These are phyloP conservation scores for Powellomyces hirtus DNA, from an alignment of 192 early-diverging fungal genomes.

Conservation along the genomic window DNA sequence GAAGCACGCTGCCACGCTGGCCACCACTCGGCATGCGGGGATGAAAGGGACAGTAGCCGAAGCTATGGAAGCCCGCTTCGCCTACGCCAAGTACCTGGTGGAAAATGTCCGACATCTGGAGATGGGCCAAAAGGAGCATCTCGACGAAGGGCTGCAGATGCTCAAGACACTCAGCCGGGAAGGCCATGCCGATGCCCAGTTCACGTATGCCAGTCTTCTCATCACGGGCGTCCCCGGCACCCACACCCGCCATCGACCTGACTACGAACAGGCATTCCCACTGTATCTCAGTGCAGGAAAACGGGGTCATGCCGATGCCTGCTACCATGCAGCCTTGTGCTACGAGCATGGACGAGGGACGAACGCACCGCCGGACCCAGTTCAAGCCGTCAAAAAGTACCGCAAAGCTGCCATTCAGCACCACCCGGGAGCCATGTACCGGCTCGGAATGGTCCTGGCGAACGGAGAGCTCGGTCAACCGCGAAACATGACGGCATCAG, in stretches of 20 bases:
- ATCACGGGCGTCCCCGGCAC: background rate
- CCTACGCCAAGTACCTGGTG: slow-evolving; percentile 2
- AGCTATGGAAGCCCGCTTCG: background rate
- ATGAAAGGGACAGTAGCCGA: background rate
- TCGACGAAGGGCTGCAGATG: background rate
- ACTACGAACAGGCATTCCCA: slow-evolving; percentile 1
- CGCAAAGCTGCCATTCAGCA: slow-evolving; percentile 10
- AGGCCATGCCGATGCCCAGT: slow-evolving; percentile 1
- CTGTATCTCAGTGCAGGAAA: background rate
- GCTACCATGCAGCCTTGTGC: slow-evolving; percentile 14
- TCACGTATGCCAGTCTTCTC: background rate
- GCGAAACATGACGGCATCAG: background rate
- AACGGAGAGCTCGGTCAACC: slow-evolving; percentile 14
- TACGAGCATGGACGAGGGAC: slow-evolving; percentile 18
- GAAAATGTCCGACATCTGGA: slow-evolving; percentile 4
- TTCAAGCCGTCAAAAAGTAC: slow-evolving; percentile 7
- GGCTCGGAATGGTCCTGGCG: slow-evolving; percentile 13
- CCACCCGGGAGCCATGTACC: slow-evolving; percentile 17
- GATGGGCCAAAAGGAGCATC: background rate
- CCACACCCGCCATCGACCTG: slow-evolving; percentile 1
- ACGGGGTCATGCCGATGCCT: slow-evolving; percentile 7
- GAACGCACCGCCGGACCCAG: slow-evolving; percentile 4
- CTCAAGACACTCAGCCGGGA: background rate
- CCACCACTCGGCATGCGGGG: background rate
- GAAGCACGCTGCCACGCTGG: background rate